Percentiles rank a stretch among this genome's conserved stretches.
Conservation (phyloP, 169 alveolate species). For the Babesia microti region DNA sequence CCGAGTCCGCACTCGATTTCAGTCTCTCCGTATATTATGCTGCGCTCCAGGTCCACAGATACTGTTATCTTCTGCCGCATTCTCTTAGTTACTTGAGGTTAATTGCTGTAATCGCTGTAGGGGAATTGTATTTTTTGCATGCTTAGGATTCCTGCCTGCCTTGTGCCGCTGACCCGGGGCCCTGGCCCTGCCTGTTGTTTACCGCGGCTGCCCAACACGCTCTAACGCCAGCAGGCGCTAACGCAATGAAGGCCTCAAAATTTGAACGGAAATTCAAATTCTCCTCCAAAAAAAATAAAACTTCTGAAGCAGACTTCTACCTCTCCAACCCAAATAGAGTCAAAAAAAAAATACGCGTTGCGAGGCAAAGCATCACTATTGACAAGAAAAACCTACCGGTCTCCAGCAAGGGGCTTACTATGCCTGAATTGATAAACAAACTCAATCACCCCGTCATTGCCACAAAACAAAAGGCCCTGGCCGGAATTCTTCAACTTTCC, state of each 20-base stretch:
- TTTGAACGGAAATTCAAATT: constrained; percentile 38
- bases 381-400: constrained; percentile 36
- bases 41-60: too few species aligned
- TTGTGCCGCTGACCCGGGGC: too few species aligned
- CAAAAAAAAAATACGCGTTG: constrained; percentile 24
- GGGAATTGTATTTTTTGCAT: too few species aligned
- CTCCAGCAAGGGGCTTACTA: constrained; percentile 27
- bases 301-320: constrained; percentile 3
- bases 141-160: too few species aligned
- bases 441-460: constrained; percentile 28
- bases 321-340: constrained; percentile 3
- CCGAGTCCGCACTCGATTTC: too few species aligned
- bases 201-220: too few species aligned
- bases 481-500: constrained; percentile 26
- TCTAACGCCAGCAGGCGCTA: too few species aligned
- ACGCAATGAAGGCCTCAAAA: too few species aligned
- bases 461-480: constrained; percentile 21
- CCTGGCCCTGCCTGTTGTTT: neutral
- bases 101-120: too few species aligned
- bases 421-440: constrained; percentile 37
- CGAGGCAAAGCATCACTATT: constrained; percentile 30
- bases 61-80: too few species aligned
- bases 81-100: too few species aligned
- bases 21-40: too few species aligned
- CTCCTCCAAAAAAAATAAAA: constrained; percentile 36